Base-by-base conservation (phyloP, 805 yeast genomes). In the Naumovozyma castellii region DNA sequence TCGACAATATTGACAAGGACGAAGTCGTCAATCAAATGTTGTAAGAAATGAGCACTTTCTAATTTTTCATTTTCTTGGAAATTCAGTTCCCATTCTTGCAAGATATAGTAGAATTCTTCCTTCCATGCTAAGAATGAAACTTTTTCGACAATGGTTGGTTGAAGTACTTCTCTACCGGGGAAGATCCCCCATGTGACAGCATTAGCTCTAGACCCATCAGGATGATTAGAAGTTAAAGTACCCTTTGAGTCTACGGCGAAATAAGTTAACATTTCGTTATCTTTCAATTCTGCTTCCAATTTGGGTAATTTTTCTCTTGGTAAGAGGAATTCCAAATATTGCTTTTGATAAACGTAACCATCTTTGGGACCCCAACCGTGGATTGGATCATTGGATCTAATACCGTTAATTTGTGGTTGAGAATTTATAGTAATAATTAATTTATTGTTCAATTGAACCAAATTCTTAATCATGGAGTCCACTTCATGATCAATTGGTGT, bases 171-270 rank as follows among this genome's bases (percentile, higher is more conserved):
- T 56, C 81, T 82, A 30, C 95, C 95, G 19, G 97, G 97, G 76
- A 85, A 87, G 40, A 88, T 86, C 47, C 97, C 97, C 97, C 97
- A 90, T 15, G 97, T 90, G 41, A 90, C 97, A 6, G 97, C 96
- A 56, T 85, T 88, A 47, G 94, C 87, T 45, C 78, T 82, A 29
- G 67, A 56, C 42, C 79, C 84, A 34, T 75, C 78, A 18, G 72
- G 72, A 36, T 86, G 77, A 61, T 88, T 88, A 37, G 94, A 75
- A 15, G 58, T 40, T 35, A 87, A 66, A 32, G 75, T 62, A 33
- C 73, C 76, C 2, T 76, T 73, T 27, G 65, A 55, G 51, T 73
- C 74, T 50, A 84, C 86, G 3, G 88, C 80, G 56, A 86, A 88
- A 64, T 76, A 90, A 3, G 95, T 79, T 50, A 88, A 67, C 34